phyloP scores from a whole-genome alignment of 2,329 filamentous ascomycete species.

The Lachnellula cervina region DNA sequence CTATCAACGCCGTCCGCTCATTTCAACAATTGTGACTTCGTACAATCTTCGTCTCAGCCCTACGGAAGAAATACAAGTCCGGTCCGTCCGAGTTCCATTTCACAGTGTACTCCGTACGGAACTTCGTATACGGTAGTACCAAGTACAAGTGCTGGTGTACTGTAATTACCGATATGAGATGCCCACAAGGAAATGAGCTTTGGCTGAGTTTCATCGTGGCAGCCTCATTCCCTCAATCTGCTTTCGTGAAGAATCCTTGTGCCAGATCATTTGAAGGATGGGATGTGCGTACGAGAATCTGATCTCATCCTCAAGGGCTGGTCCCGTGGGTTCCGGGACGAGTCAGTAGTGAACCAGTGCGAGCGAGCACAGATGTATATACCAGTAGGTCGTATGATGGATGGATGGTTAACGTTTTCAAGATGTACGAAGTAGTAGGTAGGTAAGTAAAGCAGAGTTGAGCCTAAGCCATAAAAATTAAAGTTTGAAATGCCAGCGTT shows the following conservation, averaged over 20 bases:
- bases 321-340: background rate
- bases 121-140: background rate
- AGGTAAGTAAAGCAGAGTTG: background rate
- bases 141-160: background rate
- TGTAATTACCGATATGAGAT: background rate
- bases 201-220: background rate
- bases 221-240: background rate
- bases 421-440: too few relatives aligned
- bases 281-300: background rate
- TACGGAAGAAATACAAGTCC: conserved; percentile 1
- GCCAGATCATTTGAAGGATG: conserved; percentile 12
- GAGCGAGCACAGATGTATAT: too few relatives aligned
- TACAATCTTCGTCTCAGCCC: too few relatives aligned
- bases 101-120: background rate
- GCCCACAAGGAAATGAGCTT: background rate
- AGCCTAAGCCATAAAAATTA: too few relatives aligned
- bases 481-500: background rate
- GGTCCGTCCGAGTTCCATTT: background rate
- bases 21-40: conserved; percentile 2
- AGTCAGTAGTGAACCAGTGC: too few relatives aligned
- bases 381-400: too few relatives aligned
- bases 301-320: background rate
- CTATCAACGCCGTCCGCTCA: background rate
- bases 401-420: background rate
- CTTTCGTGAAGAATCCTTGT: conserved; percentile 10